A percentile compares a stretch with the other conserved stretches of the same genome.
phyloP scores from a whole-genome alignment of 2,329 filamentous ascomycete species.

The Ceratocystis colombiana region DNA sequence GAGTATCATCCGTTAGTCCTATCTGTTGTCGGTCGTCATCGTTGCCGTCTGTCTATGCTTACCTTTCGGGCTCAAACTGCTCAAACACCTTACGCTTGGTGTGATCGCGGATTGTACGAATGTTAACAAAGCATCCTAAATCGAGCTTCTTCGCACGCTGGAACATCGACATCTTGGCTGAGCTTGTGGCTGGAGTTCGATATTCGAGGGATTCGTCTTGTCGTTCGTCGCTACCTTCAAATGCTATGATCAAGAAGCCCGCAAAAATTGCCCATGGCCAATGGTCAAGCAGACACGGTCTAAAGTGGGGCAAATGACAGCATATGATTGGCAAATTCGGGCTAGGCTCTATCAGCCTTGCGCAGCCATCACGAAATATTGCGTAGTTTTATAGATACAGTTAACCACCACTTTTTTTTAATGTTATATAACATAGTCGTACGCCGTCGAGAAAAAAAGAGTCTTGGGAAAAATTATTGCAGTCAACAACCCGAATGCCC shows the following conservation, averaged over 20 bases:
- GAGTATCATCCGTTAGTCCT: not conserved
- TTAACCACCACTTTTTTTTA: not conserved
- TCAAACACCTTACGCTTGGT: conserved; percentile 92
- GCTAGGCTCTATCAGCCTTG: conserved; percentile 19
- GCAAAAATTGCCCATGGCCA: conserved; percentile 9
- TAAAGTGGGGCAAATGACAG: conserved; percentile 11
- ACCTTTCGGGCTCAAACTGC: conserved; percentile 81
- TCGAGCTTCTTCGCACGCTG: conserved; percentile 74
- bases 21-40: not conserved
- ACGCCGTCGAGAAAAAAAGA: not conserved
- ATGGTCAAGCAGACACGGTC: not conserved
- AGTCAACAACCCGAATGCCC: not conserved
- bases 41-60: not conserved
- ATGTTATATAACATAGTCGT: not conserved
- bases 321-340: conserved; percentile 8
- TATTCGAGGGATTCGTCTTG: not conserved
- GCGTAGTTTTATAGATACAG: not conserved
- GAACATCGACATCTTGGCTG: conserved; percentile 66
- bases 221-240: conserved; percentile 9
- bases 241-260: not conserved
- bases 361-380: not conserved
- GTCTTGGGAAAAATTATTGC: not conserved
- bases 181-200: not conserved
- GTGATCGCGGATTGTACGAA: conserved; percentile 82
- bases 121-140: conserved; percentile 76